These are phyloP conservation scores for Euclidium syriacum DNA, from an alignment of 345 rosid species.

Conservation along the genomic window DNA sequence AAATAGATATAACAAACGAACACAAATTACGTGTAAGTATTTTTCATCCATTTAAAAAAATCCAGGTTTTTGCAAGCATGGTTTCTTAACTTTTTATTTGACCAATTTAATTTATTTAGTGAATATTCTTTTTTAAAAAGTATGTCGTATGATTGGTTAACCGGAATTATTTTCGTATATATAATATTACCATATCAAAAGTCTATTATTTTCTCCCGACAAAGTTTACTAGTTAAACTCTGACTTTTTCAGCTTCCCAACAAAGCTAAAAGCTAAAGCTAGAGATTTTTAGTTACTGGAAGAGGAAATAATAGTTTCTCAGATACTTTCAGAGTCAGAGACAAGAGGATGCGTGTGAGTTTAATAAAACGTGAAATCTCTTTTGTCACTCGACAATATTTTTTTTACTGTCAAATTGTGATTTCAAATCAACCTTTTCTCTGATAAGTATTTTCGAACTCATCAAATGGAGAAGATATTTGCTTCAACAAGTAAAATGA, in stretches of 20 bases:
- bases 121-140: too few species aligned
- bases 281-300: conserved; percentile 24
- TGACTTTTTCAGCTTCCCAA: conserved; percentile 27
- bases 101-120: too few species aligned
- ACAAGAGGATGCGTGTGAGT: conserved; percentile 22
- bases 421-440: background rate
- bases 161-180: too few species aligned
- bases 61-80: too few species aligned
- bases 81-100: too few species aligned
- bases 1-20: too few species aligned
- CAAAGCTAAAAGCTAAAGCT: conserved; percentile 18
- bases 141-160: too few species aligned
- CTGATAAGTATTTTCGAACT: background rate
- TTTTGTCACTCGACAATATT: too few species aligned
- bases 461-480: too few species aligned
- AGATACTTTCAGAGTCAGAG: conserved; percentile 7
- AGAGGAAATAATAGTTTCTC: conserved; percentile 15
- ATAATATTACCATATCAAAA: background rate
- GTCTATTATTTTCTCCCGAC: conserved; percentile 20
- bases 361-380: background rate
- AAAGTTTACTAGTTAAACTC: conserved; percentile 22
- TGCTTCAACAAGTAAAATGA: too few species aligned
- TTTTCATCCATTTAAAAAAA: too few species aligned
- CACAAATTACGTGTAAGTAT: too few species aligned
- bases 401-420: background rate